A percentile compares a stretch with the other conserved stretches of the same genome.
These are phyloP conservation scores for Capsicum rhomboideum DNA, from an alignment of 257 asterid species.

Conservation along the genomic window DNA sequence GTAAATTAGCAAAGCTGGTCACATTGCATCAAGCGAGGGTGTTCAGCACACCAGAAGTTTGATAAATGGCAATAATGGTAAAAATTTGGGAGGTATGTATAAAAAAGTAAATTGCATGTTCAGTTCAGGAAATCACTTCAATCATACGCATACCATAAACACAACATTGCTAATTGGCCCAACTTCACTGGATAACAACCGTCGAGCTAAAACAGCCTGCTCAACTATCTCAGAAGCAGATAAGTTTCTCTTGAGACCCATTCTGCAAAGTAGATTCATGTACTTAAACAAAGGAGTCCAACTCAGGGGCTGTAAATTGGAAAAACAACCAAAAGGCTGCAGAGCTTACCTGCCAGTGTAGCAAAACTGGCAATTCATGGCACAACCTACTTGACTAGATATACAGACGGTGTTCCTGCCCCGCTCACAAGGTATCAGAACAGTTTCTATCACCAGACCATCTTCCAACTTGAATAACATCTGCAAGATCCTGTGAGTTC, in stretches of 20 bases:
- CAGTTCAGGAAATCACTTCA: neutral
- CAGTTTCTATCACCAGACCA: constrained; percentile 84
- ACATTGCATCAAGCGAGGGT: neutral
- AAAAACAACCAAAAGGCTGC: neutral
- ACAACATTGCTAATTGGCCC: constrained; percentile 84
- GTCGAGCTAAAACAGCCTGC: constrained; percentile 90
- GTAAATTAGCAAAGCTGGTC: neutral
- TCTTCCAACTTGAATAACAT: constrained; percentile 81
- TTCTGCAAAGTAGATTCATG: constrained; percentile 43
- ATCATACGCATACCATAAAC: constrained; percentile 59
- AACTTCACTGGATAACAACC: constrained; percentile 63
- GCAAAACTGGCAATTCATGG: constrained; percentile 98
- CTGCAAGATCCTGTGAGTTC: constrained; percentile 80
- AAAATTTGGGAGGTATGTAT: neutral
- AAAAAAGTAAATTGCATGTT: neutral
- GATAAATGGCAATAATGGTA: neutral
- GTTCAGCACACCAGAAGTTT: neutral
- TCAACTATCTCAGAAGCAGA: constrained; percentile 93
- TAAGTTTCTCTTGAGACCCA: constrained; percentile 86
- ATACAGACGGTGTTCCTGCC: constrained; percentile 95
- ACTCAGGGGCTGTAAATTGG: neutral
- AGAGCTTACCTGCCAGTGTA: constrained; percentile 81
- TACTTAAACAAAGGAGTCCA: neutral
- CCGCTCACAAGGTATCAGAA: constrained; percentile 78
- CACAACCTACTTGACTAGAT: constrained; percentile 99